phyloP scores from a whole-genome alignment of 164 flowering plant genomes.

The Umbellularia californica region DNA sequence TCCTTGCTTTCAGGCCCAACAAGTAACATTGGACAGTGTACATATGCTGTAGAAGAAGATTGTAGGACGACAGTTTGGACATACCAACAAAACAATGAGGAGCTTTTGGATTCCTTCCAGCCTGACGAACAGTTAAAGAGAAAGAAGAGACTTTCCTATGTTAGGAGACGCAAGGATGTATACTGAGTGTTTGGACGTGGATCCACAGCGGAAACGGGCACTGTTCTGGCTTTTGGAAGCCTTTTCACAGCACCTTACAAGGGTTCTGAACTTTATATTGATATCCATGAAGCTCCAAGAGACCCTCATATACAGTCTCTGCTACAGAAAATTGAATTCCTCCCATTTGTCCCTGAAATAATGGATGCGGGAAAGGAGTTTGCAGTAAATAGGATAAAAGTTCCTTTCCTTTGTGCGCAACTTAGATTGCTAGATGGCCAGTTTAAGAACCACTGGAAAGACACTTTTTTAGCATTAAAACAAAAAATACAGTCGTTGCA shows the following conservation, averaged over 20 bases:
- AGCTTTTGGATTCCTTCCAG: conserved; percentile 67
- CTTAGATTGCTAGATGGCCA: conserved; percentile 94
- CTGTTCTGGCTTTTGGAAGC: conserved; percentile 82
- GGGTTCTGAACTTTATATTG: conserved; percentile 77
- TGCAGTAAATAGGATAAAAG: conserved; percentile 45
- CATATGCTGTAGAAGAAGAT: conserved; percentile 72
- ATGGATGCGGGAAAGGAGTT: conserved; percentile 57
- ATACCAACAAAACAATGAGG: conserved; percentile 48
- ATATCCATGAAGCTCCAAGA: conserved; percentile 54
- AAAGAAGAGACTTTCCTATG: conserved; percentile 62
- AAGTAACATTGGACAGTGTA: conserved; percentile 49
- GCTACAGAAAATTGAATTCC: conserved; percentile 51
- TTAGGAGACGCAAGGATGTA: conserved; percentile 70
- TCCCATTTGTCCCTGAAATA: conserved; percentile 78
- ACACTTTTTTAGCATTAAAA: conserved; percentile 57
- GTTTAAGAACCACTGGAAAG: conserved; percentile 89
- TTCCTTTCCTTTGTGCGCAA: conserved; percentile 86
- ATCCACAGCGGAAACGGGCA: conserved; percentile 54
- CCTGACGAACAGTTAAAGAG: conserved; percentile 68
- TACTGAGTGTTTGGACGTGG: conserved; percentile 67
- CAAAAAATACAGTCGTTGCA: conserved; percentile 47
- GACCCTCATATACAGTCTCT: conserved; percentile 56
- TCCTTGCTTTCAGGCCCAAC: conserved; percentile 50
- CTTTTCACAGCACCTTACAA: conserved; percentile 76
- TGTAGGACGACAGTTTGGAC: conserved; percentile 92